Conservation (phyloP, 1,139 yeast species). For the Suhomyces chickasaworum region DNA sequence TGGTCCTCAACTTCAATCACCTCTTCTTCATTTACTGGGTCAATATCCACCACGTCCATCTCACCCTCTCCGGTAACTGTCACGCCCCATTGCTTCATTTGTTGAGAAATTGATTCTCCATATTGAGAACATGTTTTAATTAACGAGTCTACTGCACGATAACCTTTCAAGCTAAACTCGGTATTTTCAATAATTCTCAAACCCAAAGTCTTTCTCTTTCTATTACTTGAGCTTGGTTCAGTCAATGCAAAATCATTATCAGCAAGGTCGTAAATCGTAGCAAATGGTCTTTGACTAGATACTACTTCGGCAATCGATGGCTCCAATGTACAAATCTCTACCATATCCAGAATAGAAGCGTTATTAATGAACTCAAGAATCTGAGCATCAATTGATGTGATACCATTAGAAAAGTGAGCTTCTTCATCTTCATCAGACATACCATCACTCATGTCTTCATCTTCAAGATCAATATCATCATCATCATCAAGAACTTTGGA, state of each 20-base stretch:
- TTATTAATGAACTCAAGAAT: conserved; percentile 77
- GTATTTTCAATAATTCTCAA: conserved; percentile 75
- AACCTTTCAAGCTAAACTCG: conserved; percentile 73
- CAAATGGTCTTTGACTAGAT: conserved; percentile 67
- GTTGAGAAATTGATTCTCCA: conserved; percentile 68
- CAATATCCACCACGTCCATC: conserved; percentile 54
- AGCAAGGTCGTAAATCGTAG: conserved; percentile 57
- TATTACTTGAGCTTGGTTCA: conserved; percentile 26
- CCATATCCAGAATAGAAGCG: conserved; percentile 72
- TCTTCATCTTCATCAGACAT: conserved; percentile 46
- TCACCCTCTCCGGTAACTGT: conserved; percentile 64
- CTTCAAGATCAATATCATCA: conserved; percentile 49
- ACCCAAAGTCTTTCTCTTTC: conserved; percentile 61
- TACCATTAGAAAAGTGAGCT: conserved; percentile 37
- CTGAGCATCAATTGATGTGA: conserved; percentile 60
- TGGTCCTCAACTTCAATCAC: conserved; percentile 31
- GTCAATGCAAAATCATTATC: conserved; percentile 36
- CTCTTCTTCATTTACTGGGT: conserved; percentile 16
- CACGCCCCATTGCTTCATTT: conserved; percentile 87
- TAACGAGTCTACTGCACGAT: conserved; percentile 89
- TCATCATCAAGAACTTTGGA: conserved; percentile 7
- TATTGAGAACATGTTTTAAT: conserved; percentile 80
- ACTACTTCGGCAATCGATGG: conserved; percentile 68
- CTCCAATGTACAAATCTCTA: conserved; percentile 75
- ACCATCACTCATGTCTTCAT: conserved; percentile 42